These are phyloP conservation scores for Sphagnum contortum DNA, from an alignment of 225 moss, liverwort and hornwort species.

Conservation along the genomic window DNA sequence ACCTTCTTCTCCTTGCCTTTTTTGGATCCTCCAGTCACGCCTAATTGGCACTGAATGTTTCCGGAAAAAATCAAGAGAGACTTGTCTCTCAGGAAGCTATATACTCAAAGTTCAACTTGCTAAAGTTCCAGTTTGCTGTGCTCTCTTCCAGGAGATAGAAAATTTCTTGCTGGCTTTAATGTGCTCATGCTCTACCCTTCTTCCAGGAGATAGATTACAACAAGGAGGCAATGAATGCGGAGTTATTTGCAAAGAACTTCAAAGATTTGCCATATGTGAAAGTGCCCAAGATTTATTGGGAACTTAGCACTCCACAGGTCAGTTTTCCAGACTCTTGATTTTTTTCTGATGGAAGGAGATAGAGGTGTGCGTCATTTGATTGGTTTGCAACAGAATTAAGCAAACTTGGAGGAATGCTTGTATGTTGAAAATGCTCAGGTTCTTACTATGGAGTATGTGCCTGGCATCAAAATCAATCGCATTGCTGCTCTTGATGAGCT, in stretches of 20 bases:
- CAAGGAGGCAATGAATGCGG: conserved; percentile 83
- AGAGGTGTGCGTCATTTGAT: too few species aligned
- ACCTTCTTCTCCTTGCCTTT: too few species aligned
- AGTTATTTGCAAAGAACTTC: conserved; percentile 80
- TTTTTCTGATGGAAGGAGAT: not conserved
- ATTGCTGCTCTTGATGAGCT: conserved; percentile 81
- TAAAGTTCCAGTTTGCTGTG: not conserved
- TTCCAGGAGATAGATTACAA: conserved; percentile 87
- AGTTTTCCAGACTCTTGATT: not conserved
- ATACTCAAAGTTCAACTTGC: too few species aligned
- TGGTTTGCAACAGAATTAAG: too few species aligned
- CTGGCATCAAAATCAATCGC: conserved; percentile 95
- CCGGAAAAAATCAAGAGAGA: too few species aligned
- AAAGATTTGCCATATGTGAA: conserved; percentile 80
- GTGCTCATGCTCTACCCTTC: not conserved
- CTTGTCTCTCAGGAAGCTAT: too few species aligned
- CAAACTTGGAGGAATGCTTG: not conserved
- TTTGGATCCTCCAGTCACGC: too few species aligned
- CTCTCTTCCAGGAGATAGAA: not conserved
- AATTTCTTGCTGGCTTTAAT: not conserved
- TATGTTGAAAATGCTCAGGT: conserved; percentile 28
- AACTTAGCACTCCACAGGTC: conserved; percentile 83
- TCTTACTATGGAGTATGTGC: conserved; percentile 98
- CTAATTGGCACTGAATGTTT: too few species aligned
- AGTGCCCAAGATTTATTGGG: conserved; percentile 67